Percentiles rank a stretch among this genome's conserved stretches.
Evolutionary conservation across 2,329 filamentous ascomycete species (phyloP).

Genomic region (Nannizziopsis arthrosporioides): DNA sequence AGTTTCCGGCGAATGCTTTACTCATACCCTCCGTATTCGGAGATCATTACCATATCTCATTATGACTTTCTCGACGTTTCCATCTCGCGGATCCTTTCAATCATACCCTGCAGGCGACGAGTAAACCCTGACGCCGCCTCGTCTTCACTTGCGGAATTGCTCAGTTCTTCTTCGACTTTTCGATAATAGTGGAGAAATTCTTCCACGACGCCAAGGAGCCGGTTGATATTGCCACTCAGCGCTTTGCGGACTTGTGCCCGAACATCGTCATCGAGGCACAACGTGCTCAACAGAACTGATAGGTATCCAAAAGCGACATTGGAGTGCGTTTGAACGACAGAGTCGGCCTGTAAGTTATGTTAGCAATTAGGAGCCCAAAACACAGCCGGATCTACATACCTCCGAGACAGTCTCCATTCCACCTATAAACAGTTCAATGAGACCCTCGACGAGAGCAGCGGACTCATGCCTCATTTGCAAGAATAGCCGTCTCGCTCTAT

Average conservation of each 20-base stretch:
- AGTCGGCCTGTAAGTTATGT: constrained; percentile 35
- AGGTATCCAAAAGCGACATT: constrained; percentile 82
- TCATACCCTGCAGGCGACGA: constrained; percentile 42
- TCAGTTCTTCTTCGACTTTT: constrained; percentile 42
- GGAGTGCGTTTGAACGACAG: constrained; percentile 57
- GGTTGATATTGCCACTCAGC: constrained; percentile 39
- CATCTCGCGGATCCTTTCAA: constrained; percentile 33
- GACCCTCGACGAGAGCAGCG: constrained; percentile 38
- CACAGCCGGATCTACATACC: constrained; percentile 39
- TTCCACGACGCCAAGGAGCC: constrained; percentile 46
- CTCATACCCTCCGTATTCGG: not conserved
- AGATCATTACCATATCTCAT: not conserved
- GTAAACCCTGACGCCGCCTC: constrained; percentile 44
- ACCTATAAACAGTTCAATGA: constrained; percentile 56
- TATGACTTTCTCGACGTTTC: constrained; percentile 7
- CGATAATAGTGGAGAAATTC: constrained; percentile 52
- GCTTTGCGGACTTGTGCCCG: constrained; percentile 32
- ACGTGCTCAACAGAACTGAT: constrained; percentile 68
- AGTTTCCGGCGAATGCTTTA: not conserved
- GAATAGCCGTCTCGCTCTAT: constrained; percentile 45
- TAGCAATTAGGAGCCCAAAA: constrained; percentile 10
- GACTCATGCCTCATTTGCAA: constrained; percentile 29
- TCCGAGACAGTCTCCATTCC: constrained; percentile 54
- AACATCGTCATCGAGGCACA: constrained; percentile 50
- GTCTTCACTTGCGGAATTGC: constrained; percentile 33